Evolutionary conservation across 306 rosid genomes (phyloP), one percentile per base, ranked within the genome.

Genomic region (Vigna hirtella): DNA sequence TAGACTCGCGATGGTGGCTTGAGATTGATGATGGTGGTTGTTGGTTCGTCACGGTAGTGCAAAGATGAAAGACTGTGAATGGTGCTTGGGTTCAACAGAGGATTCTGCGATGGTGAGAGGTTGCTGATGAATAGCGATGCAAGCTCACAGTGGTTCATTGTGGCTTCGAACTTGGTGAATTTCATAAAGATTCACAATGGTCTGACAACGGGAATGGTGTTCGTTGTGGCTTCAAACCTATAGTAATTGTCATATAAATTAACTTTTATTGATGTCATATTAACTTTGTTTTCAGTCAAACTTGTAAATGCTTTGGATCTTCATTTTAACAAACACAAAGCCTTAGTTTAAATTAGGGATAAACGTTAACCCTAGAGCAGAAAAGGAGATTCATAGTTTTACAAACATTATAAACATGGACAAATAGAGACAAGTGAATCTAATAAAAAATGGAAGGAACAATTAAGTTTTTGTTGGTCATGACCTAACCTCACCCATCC

Each of bases 401-500:
- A 55, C 49, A 73, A 67, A 59, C 66, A 56, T 78, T 32, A 55
- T 62, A 76, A 40, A 38, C 65, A 22, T 57, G 82, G 61, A 58
- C 49, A 38, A 0, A 26, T 1, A 52, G 61, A 79, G 73, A 55
- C 30, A 18, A 55, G 14, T 20, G 14, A 69, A 68, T 42, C 74
- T 66, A 73, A 43, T 18, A 9, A 73, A 34, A 47, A 50, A 26
- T 1, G 18, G 48, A 66, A 63, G 9, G 12, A 77, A 73, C 51
- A 74, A 74, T 20, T 22, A 78, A 75, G 67, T 63, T 73, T 63
- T 61, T 52, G n/a, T 57, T 47, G 71, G 63, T 24, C 24, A 48
- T 9, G 80, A 74, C 68, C 86, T 50, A 79, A 95, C 99, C 98
- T 93, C 94, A 83, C 58, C 82, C 87, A 79, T 87, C 90, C 72